A percentile compares a stretch with the other conserved stretches of the same genome.
Evolutionary conservation across 345 rosid genomes (phyloP).

Genomic region (Populus pruinosa): DNA sequence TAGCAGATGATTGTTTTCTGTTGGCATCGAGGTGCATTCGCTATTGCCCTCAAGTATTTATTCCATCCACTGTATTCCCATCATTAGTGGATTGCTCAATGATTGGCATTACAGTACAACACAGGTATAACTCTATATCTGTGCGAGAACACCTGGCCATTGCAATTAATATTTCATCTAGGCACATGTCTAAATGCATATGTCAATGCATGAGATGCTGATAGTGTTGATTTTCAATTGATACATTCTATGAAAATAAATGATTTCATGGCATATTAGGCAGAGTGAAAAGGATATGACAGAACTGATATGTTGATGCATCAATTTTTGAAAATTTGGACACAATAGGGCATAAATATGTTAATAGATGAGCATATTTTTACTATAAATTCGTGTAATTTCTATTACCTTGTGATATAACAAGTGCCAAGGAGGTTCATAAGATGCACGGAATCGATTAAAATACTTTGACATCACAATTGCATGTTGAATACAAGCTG

Average conservation of each 20-base stretch:
- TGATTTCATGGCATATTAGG: not conserved
- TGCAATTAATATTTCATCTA: not conserved
- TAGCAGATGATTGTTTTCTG: conserved; percentile 94
- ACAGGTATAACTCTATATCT: conserved; percentile 52
- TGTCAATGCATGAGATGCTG: not conserved
- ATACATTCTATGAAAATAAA: not conserved
- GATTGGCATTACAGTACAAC: conserved; percentile 89
- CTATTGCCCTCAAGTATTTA: conserved; percentile 82
- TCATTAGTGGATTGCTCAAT: conserved; percentile 74
- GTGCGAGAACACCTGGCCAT: not conserved
- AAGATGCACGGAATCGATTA: not conserved
- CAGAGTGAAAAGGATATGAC: not conserved
- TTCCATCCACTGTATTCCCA: conserved; percentile 77
- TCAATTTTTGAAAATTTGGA: not conserved
- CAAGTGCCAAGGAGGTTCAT: not conserved
- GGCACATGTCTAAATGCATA: not conserved
- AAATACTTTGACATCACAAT: not conserved
- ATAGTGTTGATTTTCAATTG: not conserved
- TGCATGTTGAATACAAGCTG: not conserved
- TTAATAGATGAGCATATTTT: not conserved
- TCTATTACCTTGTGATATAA: not conserved
- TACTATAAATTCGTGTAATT: not conserved
- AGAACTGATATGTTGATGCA: not conserved
- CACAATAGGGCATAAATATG: not conserved
- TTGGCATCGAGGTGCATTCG: conserved; percentile 97